Percentiles rank a stretch among this genome's conserved stretches.
Conservation (phyloP, 139 green algal species). For the Dunaliella primolecta region DNA sequence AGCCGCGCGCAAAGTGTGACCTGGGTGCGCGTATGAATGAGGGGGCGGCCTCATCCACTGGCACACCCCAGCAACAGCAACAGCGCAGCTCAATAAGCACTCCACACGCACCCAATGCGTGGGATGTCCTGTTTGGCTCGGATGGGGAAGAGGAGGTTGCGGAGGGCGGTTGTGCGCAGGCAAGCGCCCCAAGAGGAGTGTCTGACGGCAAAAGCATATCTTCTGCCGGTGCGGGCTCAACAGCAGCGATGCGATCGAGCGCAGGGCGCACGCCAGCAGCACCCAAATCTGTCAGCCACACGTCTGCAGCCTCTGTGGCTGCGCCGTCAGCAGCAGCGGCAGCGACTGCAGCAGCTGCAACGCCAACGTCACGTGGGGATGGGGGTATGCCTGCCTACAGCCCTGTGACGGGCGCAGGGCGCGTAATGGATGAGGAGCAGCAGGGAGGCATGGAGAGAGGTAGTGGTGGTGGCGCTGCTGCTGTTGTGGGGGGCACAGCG, state of each 20-base stretch:
- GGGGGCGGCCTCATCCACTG: neutral
- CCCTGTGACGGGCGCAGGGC: too few relatives aligned
- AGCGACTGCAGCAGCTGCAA: conserved; percentile 2
- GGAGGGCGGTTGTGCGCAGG: neutral
- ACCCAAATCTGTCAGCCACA: neutral
- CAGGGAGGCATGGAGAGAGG: too few relatives aligned
- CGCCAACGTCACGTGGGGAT: too few relatives aligned
- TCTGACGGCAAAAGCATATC: too few relatives aligned
- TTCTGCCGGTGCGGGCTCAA: too few relatives aligned
- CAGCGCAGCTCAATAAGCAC: neutral
- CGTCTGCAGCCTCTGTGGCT: conserved; percentile 1
- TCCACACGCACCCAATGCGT: neutral
- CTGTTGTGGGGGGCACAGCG: too few relatives aligned
- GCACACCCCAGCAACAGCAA: neutral
- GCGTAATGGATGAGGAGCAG: too few relatives aligned
- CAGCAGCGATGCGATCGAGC: too few relatives aligned
- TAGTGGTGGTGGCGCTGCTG: too few relatives aligned
- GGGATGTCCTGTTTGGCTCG: conserved; percentile 4
- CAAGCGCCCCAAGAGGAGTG: too few relatives aligned
- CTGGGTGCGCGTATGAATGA: neutral
- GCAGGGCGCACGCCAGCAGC: neutral
- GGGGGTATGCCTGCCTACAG: too few relatives aligned
- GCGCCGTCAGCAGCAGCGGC: neutral
- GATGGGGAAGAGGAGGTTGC: conserved; percentile 4
- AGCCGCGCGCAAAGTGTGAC: neutral